Base-by-base conservation (phyloP, 768 basidiomycete genomes). In the Suillus americanus region DNA sequence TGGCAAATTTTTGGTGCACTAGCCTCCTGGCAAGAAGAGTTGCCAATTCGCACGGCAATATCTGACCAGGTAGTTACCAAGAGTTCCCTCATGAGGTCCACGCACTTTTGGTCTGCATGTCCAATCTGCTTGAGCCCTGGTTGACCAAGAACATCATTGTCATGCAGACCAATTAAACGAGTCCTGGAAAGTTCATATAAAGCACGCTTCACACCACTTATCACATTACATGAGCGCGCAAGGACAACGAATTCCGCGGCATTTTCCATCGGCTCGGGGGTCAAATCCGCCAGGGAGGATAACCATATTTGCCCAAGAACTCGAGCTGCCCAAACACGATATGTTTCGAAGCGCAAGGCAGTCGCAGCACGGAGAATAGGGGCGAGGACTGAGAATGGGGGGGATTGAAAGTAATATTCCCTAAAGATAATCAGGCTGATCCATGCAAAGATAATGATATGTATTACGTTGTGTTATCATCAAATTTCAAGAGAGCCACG, bases 121-220 rank as follows among this genome's bases (percentile, higher is more conserved):
- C 43, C 46, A 6, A 64, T 48, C n/a, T 23, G 38, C 23, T 43
- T 10, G 23, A 64, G 37, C 40, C 28, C 20, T 13, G 12, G 13
- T 30, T 64, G 33, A 66, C 28, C 79, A 72, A 3, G 78, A 69
- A 46, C 50, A 16, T 33, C 61, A 14, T 62, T 12, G 5, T 14
- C 48, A 25, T 14, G 3, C 48, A 50, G 13, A 50, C 25, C 48
- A 25, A 50, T 50, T 13, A 2, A 12, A 2, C 48, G 48, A 10
- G 64, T 16, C 56, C 68, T 63, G 23, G 70, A 67, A 16, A 82
- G 71, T 63, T 82, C 79, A 65, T 82, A 82, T 60, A 76, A 80
- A 2, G 80, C 79, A 51, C 72, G 70, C 57, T 78, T 77, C 20
- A 77, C 67, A 33, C 79, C 71, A 0, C 43, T 45, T 3, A 71